Base-by-base conservation (phyloP, 176 grass and related monocot genomes). In the Dendrocalamus sinicus region DNA sequence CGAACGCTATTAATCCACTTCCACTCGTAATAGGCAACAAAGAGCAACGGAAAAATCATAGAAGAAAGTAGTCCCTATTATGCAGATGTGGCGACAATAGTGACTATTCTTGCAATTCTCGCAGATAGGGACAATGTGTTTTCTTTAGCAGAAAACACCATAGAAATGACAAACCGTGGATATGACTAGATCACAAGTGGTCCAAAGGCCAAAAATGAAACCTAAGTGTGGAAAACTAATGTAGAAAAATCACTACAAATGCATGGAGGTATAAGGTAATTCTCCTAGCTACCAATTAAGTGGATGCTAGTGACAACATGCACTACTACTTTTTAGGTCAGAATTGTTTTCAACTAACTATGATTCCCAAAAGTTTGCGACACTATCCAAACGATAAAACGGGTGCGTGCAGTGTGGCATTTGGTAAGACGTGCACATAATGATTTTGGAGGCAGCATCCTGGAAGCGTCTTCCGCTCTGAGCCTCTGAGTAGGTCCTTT, bases 1-100 rank as follows among this genome's bases (percentile, higher is more conserved):
- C 16, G n/a, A 80, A 72, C 67, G 70, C 17, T 60, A 14, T 59
- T 17, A 69, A 53, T 83, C 51, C 43, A 84, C 70, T 81, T 80
- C 75, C 85, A 84, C 60, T 87, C 60, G 69, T 74, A 67, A 79
- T 16, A 73, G 57, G 53, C 53, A 28, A 30, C 4, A 70, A 78
- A 16, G 15, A 12, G 13, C 45, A 47, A 47, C 45, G 45, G 11
- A 12, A 47, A 47, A 83, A 52, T 80, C 23, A 68, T 67, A 39
- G 77, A 7, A 65, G 15, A 13, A 19, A 45, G 14, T 62, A 19
- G 85, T 74, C 16, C 85, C 44, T 45, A 14, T 45, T 71, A 66
- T 46, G 70, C n/a, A 66, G 46, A 66, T 16, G 77, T 54, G 35
- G 35, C 40, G 32, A 65, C 58, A 46, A 11, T 66, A 24, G 30